Percentiles rank a stretch among this genome's conserved stretches.
Conservation (phyloP, 768 basidiomycete species). For the Cubamyces sp. region DNA sequence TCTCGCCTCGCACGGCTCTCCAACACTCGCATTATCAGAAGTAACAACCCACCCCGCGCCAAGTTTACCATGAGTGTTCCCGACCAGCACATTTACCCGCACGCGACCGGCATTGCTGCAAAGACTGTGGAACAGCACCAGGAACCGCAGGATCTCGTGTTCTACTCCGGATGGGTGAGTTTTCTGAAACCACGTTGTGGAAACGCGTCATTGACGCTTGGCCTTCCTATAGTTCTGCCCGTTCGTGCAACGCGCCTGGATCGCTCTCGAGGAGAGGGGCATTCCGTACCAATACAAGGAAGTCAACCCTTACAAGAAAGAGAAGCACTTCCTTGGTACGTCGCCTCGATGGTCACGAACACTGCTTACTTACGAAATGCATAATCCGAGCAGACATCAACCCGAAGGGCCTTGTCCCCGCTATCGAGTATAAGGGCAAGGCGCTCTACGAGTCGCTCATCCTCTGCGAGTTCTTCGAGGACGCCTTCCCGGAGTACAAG, state of each 20-base stretch:
- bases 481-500: slow-evolving; percentile 50
- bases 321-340: slow-evolving; percentile 56
- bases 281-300: slow-evolving; percentile 72
- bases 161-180: slow-evolving; percentile 64
- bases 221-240: slow-evolving; percentile 50
- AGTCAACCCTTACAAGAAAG: slow-evolving; percentile 74
- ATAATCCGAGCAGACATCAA: slow-evolving; percentile 49
- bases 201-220: not conserved
- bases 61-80: slow-evolving; percentile 22
- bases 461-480: slow-evolving; percentile 69
- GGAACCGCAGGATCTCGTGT: slow-evolving; percentile 55
- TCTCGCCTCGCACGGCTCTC: not conserved
- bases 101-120: slow-evolving; percentile 59
- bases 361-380: slow-evolving; percentile 15
- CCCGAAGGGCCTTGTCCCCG: slow-evolving; percentile 72
- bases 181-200: not conserved
- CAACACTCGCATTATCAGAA: not conserved
- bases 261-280: slow-evolving; percentile 64
- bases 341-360: not conserved
- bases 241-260: slow-evolving; percentile 66
- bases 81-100: slow-evolving; percentile 58
- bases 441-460: slow-evolving; percentile 69
- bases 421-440: slow-evolving; percentile 52
- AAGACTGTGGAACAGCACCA: slow-evolving; percentile 56
- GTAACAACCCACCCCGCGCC: not conserved